Base-by-base conservation (phyloP, 331 rosid species). In the Spiraea crenata region DNA sequence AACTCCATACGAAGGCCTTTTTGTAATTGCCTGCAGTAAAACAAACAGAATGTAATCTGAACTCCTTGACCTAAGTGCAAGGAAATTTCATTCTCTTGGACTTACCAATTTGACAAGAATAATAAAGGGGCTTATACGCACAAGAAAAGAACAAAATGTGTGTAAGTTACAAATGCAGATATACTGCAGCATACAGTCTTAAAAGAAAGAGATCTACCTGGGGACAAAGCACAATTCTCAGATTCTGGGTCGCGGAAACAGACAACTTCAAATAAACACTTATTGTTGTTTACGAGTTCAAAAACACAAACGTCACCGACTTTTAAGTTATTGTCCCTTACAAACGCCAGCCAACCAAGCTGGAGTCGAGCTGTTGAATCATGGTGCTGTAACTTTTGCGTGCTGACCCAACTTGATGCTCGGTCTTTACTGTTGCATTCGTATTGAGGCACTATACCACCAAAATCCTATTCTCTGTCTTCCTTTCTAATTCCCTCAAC, bases 321-420 rank as follows among this genome's bases (percentile, higher is more conserved):
- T 58, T 13, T 1, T 5, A 58, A 58, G 9, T 58, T 6, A 38
- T 58, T 76, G 17, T 49, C 75, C 37, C 46, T 13, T 34, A 31
- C 71, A 72, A 85, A 82, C 13, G 3, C 5, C 41, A 4, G 57
- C 84, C 84, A 58, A 5, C 63, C 63, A 13, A 4, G 6, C 63
- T 6, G 42, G 9, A 58, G 14, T 34, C 11, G 38, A 12, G 59
- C 3, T 19, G 14, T 55, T 55, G 45, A 41, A 1, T 55, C 38
- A 55, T n/a, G n/a, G n/a, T n/a, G n/a, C n/a, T n/a, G n/a, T n/a
- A n/a, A n/a, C n/a, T n/a, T n/a, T n/a, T n/a, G n/a, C n/a, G n/a
- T n/a, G n/a, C n/a, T n/a, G n/a, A n/a, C n/a, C n/a, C n/a, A n/a
- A n/a, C n/a, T n/a, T n/a, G n/a, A n/a, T n/a, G n/a, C n/a, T n/a